Evolutionary conservation across 257 asterid species (phyloP), one percentile per base, ranked within the genome.

Genomic region (Capsicum rhomboideum): DNA sequence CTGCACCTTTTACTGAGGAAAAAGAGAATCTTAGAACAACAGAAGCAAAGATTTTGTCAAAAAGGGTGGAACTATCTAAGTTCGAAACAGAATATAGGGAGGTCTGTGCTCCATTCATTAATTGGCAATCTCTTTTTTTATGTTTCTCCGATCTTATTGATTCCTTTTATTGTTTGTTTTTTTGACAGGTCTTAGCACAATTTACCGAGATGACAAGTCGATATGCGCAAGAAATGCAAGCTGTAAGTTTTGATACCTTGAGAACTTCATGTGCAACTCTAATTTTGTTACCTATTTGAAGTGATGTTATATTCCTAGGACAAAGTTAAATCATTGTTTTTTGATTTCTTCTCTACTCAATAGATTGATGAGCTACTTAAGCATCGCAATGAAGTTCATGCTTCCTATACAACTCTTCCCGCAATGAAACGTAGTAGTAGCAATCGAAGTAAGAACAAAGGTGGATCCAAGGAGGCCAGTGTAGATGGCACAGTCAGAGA

Each of bases 291-390:
- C 58, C 58, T 44, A 72, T 72, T 75, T 75, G 40, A 75, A 49
- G 18, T 75, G 23, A 26, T 49, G 49, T 75, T 50, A 50, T 75
- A 50, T 75, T 23, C 63, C 23, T n/a, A 6, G 34, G 2, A 21
- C 34, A 44, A 12, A 61, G 46, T 78, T 69, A 46, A 21, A 46
- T 42, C 74, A 14, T 44, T 59, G 42, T 12, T 79, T 21, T 20
- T 16, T 40, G 26, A 52, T 42, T 44, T 44, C 56, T 84, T 83
- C 50, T 77, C 13, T 26, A 82, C 50, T 52, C 23, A 82, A 82
- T 90, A 97, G 99, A 97, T 97, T 37, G 99, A 95, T 16, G 97
- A 90, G 90, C 98, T 95, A 61, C 98, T 97, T n/a, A 93, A 94
- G 91, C 89, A 92, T 86, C 93, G 99, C 90, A 90, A 90, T 44